Base-by-base conservation (phyloP, 352 stramenopile species). In the Globisporangium perplexum region DNA sequence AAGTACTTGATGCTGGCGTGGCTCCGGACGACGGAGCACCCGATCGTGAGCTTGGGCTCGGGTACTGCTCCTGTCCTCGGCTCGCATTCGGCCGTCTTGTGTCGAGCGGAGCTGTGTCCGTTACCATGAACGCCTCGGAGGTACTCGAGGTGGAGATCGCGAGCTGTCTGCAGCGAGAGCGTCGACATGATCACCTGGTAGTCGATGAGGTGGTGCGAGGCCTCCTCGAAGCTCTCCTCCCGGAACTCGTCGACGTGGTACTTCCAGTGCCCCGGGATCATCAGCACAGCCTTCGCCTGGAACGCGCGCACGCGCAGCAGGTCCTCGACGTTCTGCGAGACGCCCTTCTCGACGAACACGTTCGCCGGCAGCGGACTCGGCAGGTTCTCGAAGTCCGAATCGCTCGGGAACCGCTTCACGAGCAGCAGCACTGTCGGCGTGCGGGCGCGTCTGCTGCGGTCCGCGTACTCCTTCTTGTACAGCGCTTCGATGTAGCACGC, bases 111-210 rank as follows among this genome's bases (percentile, higher is more conserved):
- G 26, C 15, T 54, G 33, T 24, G 42, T 28, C 26, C 38, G 38
- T 23, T 17, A 6, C 1, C 38, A 17, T 43, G 38, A 8, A 7
- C 38, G 3, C 38, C 38, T 43, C 48, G 46, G 1, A 72, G 45
- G 44, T 83, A 62, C 46, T 82, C 60, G 28, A 53, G 53, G 26
- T 81, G 59, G 23, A 78, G 57, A 7, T 68, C 53, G 46, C 78
- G 59, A 23, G 74, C 63, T 0, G 69, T 77, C 11, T 68, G 71
- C 7, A 80, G 55, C 24, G 74, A 74, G 18, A 84, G 44, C 14
- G 72, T 81, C 15, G 77, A 84, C 72, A 83, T 79, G 60, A 84
- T 81, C 36, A 86, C 74, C 51, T 82, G 70, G 53, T 87, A 87
- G 51, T 87, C 76, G 3, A 81, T 50, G 23, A 88, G 57, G 20